A percentile compares a stretch with the other conserved stretches of the same genome.
Conservation (phyloP, 768 basidiomycete species). For the Mycena kentingensis region DNA sequence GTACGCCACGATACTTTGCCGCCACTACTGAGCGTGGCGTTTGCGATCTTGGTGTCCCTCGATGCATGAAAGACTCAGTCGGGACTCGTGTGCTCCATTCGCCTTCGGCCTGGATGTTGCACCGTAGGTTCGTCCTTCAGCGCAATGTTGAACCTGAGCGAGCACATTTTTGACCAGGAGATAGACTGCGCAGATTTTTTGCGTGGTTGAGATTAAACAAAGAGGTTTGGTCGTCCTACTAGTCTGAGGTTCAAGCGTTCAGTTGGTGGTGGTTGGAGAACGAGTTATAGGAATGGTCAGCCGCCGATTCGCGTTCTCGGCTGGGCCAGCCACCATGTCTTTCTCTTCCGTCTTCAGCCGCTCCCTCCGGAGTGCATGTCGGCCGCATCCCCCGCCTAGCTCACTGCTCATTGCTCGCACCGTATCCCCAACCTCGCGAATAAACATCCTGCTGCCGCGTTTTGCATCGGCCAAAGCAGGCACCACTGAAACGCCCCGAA, state of each 20-base stretch:
- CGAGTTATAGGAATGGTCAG: too few relatives aligned
- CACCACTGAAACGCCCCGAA: neutral
- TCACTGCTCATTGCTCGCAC: neutral
- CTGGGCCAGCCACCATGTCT: slow-evolving; percentile 3
- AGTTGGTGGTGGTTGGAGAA: too few relatives aligned
- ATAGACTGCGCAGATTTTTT: too few relatives aligned
- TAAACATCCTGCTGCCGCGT: slow-evolving; percentile 7
- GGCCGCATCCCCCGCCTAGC: neutral
- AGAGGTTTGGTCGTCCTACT: too few relatives aligned
- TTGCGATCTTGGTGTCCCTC: too few relatives aligned
- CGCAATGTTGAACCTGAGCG: too few relatives aligned
- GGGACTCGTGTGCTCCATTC: neutral
- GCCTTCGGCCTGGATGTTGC: slow-evolving; percentile 6
- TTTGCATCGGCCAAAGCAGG: slow-evolving; percentile 21
- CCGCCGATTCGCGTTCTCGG: too few relatives aligned
- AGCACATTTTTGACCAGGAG: too few relatives aligned
- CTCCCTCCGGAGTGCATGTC: neutral
- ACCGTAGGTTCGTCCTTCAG: too few relatives aligned
- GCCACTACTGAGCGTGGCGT: too few relatives aligned
- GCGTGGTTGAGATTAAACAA: too few relatives aligned
- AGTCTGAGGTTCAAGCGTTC: too few relatives aligned
- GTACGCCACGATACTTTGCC: neutral
- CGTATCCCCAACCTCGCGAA: neutral
- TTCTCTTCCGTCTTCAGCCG: neutral
- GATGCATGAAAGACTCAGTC: neutral